Conservation (phyloP, 768 basidiomycete species). For the Hypholoma sublateritium region DNA sequence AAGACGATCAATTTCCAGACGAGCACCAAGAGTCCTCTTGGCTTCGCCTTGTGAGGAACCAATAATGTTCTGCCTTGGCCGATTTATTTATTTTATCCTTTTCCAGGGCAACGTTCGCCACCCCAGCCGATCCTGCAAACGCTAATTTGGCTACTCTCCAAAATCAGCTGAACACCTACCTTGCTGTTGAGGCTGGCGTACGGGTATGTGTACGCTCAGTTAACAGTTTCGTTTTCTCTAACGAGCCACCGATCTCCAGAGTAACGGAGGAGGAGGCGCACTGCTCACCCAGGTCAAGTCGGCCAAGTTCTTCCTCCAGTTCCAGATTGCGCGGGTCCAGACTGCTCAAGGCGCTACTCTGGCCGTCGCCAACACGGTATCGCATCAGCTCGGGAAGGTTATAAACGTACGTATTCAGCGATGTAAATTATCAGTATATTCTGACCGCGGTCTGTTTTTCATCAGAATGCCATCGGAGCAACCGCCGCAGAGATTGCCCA, state of each 20-base stretch:
- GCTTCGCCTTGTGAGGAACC: slow-evolving; percentile 13
- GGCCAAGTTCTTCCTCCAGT: slow-evolving; percentile 17
- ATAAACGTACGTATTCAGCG: slow-evolving; percentile 4
- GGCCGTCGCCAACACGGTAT: slow-evolving; percentile 10
- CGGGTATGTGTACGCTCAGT: slow-evolving; percentile 2
- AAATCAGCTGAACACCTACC: slow-evolving; percentile 15
- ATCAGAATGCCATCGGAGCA: slow-evolving; percentile 11
- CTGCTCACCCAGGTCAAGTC: slow-evolving; percentile 10
- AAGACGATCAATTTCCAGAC: slow-evolving; percentile 15
- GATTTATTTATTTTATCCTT: background rate
- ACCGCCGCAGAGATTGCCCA: slow-evolving; percentile 10
- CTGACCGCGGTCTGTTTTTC: background rate
- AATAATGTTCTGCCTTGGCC: too few relatives aligned
- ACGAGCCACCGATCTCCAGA: background rate
- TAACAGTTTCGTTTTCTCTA: background rate
- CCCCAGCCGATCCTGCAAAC: slow-evolving; percentile 9
- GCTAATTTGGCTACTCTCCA: slow-evolving; percentile 13
- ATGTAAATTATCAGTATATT: background rate
- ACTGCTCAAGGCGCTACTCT: slow-evolving; percentile 9
- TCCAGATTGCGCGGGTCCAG: slow-evolving; percentile 15
- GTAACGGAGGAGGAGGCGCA: background rate
- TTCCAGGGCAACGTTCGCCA: slow-evolving; percentile 12
- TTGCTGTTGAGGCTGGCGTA: slow-evolving; percentile 15
- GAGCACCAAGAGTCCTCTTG: slow-evolving; percentile 13
- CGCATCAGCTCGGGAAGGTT: slow-evolving; percentile 15